Percentiles rank a stretch among this genome's conserved stretches.
These are phyloP conservation scores for Xylariaceae sp. DNA, from an alignment of 2,329 filamentous ascomycete genomes.

Conservation along the genomic window DNA sequence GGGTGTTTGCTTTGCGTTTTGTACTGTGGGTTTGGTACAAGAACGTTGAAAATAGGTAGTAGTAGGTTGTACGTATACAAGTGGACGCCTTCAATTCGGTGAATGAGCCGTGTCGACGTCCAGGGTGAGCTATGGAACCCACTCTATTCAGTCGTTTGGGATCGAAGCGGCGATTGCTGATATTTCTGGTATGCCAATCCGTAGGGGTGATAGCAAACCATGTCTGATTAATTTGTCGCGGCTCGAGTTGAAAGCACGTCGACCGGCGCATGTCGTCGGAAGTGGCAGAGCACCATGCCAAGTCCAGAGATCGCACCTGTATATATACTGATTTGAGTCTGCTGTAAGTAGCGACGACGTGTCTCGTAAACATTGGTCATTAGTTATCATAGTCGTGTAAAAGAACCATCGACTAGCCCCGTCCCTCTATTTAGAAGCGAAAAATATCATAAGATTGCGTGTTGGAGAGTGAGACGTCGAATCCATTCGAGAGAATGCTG, in stretches of 20 bases:
- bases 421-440: conserved; percentile 3
- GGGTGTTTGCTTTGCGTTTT: conserved; percentile 1
- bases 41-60: conserved; percentile 7
- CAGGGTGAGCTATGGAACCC: conserved; percentile 1
- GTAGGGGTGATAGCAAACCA: neutral
- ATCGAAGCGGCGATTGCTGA: neutral
- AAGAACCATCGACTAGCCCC: conserved; percentile 5
- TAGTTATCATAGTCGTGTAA: conserved; percentile 19
- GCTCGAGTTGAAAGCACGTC: conserved; percentile 1
- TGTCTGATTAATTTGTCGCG: neutral
- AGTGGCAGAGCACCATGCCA: neutral
- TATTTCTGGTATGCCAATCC: neutral
- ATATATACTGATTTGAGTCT: conserved; percentile 8
- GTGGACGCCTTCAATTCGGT: neutral
- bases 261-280: conserved; percentile 10
- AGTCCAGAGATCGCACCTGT: neutral
- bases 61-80: conserved; percentile 1
- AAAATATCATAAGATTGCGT: conserved; percentile 10
- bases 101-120: conserved; percentile 6
- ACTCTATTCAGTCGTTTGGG: conserved; percentile 11
- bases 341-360: conserved; percentile 11
- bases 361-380: conserved; percentile 18
- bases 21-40: neutral
- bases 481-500: neutral
- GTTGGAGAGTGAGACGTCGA: conserved; percentile 6